Evolutionary conservation across 2,329 filamentous ascomycete species (phyloP).

Genomic region (Chalaropsis thielavioides): DNA sequence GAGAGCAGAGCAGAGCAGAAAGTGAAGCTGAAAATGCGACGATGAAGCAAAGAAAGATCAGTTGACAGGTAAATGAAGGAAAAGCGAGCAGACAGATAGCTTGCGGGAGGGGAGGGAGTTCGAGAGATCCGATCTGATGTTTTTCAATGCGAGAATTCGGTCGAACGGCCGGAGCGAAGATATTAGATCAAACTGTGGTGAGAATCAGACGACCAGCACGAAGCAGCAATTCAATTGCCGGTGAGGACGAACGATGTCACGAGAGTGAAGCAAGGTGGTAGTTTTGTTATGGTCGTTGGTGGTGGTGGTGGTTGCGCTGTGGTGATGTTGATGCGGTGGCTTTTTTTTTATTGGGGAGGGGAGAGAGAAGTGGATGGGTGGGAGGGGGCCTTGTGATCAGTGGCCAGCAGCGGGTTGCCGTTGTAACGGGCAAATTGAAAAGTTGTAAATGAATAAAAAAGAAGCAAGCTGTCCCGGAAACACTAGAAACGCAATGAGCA

Average conservation of each 20-base stretch:
- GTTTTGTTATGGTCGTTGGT: no score
- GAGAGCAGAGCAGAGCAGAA: constrained; percentile 4
- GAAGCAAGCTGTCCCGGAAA: neutral
- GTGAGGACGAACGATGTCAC: neutral
- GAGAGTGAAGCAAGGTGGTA: neutral
- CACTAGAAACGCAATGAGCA: neutral
- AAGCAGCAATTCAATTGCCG: constrained; percentile 12
- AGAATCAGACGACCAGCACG: constrained; percentile 9
- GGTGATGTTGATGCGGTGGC: neutral
- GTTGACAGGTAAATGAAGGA: constrained; percentile 4
- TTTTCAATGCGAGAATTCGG: constrained; percentile 17
- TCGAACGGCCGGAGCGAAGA: constrained; percentile 9
- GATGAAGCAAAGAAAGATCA: constrained; percentile 4
- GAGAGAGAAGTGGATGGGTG: neutral
- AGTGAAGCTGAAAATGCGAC: neutral
- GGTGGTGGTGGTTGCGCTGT: neutral
- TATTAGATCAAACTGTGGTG: constrained; percentile 1
- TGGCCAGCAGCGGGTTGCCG: constrained; percentile 1
- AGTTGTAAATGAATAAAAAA: no score
- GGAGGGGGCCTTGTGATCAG: neutral
- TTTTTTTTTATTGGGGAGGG: neutral
- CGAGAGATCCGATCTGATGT: constrained; percentile 15
- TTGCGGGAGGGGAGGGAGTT: constrained; percentile 9
- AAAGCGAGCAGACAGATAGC: neutral
- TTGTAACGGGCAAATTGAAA: neutral